These are phyloP conservation scores for Ascochyta clinopodiicola DNA, from an alignment of 2,329 filamentous ascomycete species.

Conservation along the genomic window DNA sequence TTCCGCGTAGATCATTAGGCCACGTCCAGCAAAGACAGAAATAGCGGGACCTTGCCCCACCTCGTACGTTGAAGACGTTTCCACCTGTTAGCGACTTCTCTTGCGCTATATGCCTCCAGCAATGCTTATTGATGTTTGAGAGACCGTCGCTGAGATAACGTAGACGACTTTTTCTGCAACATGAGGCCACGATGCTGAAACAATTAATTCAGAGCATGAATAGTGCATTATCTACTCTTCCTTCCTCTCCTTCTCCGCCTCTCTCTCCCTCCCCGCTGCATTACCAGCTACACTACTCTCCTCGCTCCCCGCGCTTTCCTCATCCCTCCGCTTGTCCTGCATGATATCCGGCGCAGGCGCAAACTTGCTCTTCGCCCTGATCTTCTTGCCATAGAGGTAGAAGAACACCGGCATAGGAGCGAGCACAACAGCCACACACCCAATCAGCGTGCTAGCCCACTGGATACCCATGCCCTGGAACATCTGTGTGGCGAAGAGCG, in stretches of 20 bases:
- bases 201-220: too few relatives aligned
- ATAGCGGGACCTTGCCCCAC: too few relatives aligned
- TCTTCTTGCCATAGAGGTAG: conserved; percentile 53
- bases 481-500: conserved; percentile 64
- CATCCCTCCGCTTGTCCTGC: conserved; percentile 44
- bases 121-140: too few relatives aligned
- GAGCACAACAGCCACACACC: conserved; percentile 51
- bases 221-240: neutral
- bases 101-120: too few relatives aligned
- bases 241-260: conserved; percentile 7
- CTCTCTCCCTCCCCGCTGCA: neutral
- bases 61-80: too few relatives aligned
- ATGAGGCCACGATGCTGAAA: too few relatives aligned
- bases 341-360: conserved; percentile 51
- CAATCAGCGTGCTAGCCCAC: conserved; percentile 55
- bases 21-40: too few relatives aligned
- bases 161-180: too few relatives aligned
- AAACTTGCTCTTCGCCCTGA: conserved; percentile 52
- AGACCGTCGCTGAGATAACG: too few relatives aligned
- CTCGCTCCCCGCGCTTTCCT: conserved; percentile 32
- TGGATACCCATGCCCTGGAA: conserved; percentile 60
- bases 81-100: too few relatives aligned
- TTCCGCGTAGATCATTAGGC: too few relatives aligned
- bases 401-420: conserved; percentile 55
- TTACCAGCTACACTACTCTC: neutral